Percentiles rank a stretch among this genome's conserved stretches.
Conservation (phyloP, 768 basidiomycete species). For the Leucocoprinus sp. region DNA sequence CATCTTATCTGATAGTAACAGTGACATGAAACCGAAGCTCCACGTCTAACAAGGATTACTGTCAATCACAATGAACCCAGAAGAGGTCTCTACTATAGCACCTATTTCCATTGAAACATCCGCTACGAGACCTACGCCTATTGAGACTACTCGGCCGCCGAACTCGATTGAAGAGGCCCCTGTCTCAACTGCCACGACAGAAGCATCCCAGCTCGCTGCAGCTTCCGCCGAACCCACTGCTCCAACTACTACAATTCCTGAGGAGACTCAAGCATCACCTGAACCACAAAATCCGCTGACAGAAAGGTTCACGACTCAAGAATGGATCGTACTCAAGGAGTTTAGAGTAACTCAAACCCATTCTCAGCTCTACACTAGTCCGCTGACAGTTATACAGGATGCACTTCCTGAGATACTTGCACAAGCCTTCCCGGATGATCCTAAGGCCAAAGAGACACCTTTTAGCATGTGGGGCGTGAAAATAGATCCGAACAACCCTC, state of each 20-base stretch:
- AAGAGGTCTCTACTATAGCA: background rate
- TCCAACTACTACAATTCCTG: constrained; percentile 10
- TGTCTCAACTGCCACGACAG: constrained; percentile 14
- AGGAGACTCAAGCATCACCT: constrained; percentile 16
- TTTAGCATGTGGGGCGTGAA: constrained; percentile 66
- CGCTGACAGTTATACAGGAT: constrained; percentile 17
- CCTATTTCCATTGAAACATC: background rate
- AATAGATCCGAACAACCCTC: constrained; percentile 49
- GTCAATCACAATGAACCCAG: background rate
- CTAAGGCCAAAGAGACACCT: constrained; percentile 39
- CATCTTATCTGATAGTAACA: constrained; percentile 22
- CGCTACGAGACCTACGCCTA: background rate
- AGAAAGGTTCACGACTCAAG: constrained; percentile 56
- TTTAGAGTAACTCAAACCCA: constrained; percentile 44
- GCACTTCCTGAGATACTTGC: constrained; percentile 46
- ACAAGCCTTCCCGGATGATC: constrained; percentile 53
- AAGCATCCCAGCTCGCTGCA: constrained; percentile 14
- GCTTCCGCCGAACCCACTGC: constrained; percentile 11
- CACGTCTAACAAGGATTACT: background rate
- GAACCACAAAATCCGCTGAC: constrained; percentile 71
- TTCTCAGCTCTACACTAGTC: background rate
- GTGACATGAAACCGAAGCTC: no score
- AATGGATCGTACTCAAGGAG: constrained; percentile 62
- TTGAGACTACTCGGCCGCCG: constrained; percentile 11
- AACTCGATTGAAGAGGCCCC: constrained; percentile 8